phyloP scores from a whole-genome alignment of 106 monocot species.

The Gastrodia elata region DNA sequence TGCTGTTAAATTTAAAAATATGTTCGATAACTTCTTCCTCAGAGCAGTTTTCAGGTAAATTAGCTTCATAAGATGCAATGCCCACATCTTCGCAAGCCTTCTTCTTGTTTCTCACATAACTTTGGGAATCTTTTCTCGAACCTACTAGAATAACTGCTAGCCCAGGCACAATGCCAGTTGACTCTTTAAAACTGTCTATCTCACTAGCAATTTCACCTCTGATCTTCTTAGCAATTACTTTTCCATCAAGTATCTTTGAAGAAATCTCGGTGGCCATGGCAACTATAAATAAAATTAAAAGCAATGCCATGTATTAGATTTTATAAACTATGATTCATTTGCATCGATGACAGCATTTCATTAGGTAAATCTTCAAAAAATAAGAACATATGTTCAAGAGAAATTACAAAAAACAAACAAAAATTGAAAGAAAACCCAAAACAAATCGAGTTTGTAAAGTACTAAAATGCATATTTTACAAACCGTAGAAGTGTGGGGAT shows the following conservation, averaged over 20 bases:
- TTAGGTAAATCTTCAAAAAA: background rate
- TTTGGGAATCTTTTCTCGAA: conserved; percentile 89
- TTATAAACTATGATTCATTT: background rate
- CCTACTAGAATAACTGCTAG: conserved; percentile 89
- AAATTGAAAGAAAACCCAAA: background rate
- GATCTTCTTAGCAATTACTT: conserved; percentile 66
- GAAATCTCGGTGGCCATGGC: conserved; percentile 30
- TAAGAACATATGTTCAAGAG: background rate
- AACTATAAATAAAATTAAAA: conserved; percentile 17
- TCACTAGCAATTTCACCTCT: conserved; percentile 70
- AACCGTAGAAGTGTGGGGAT: background rate
- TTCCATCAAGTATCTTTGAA: conserved; percentile 82
- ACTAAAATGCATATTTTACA: background rate
- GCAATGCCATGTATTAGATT: background rate
- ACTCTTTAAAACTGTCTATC: conserved; percentile 66
- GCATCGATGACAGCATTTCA: background rate
- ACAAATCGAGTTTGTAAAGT: background rate
- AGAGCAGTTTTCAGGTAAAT: conserved; percentile 71
- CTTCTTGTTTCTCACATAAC: conserved; percentile 91
- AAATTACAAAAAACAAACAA: background rate
- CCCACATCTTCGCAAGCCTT: conserved; percentile 89
- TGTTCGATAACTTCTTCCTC: conserved; percentile 77
- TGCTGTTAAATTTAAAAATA: conserved; percentile 57
- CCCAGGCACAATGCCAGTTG: conserved; percentile 59
- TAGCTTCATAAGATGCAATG: conserved; percentile 72